A percentile compares a stretch with the other conserved stretches of the same genome.
These are phyloP conservation scores for Linnemannia hyalina DNA, from an alignment of 192 early-diverging fungal species.

Conservation along the genomic window DNA sequence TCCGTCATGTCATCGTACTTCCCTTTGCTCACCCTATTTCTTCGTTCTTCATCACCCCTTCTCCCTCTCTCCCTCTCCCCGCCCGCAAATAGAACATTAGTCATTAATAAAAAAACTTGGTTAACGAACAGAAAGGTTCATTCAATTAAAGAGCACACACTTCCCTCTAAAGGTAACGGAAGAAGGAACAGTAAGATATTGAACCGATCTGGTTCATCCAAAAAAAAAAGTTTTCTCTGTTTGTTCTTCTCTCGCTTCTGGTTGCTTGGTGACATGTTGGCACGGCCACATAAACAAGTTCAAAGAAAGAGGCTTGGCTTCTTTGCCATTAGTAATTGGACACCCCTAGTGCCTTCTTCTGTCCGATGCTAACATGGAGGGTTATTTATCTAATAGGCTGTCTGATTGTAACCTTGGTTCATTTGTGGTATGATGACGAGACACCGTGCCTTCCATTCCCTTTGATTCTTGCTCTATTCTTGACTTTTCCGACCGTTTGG, in stretches of 20 bases:
- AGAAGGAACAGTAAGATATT: neutral
- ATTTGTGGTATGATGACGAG: too few species aligned
- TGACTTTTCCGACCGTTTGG: too few species aligned
- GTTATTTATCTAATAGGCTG: too few species aligned
- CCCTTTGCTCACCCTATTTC: neutral
- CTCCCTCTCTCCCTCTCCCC: neutral
- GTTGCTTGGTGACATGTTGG: neutral
- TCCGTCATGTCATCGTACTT: neutral
- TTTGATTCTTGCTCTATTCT: too few species aligned
- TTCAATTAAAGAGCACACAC: neutral
- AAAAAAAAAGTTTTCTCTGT: neutral
- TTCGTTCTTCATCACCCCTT: neutral
- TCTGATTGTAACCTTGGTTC: too few species aligned
- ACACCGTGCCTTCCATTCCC: too few species aligned
- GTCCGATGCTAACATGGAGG: too few species aligned
- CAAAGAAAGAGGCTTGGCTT: neutral
- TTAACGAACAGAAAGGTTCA: neutral
- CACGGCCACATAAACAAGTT: neutral
- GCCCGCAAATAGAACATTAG: conserved; percentile 1
- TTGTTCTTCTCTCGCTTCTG: neutral
- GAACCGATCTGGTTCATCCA: neutral
- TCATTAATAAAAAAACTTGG: neutral
- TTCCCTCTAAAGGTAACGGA: neutral
- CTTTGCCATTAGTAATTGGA: too few species aligned
- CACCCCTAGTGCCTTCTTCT: too few species aligned